A percentile compares a stretch with the other conserved stretches of the same genome.
These are phyloP conservation scores for Eucalyptus tenuipes DNA, from an alignment of 345 rosid genomes.

Conservation along the genomic window DNA sequence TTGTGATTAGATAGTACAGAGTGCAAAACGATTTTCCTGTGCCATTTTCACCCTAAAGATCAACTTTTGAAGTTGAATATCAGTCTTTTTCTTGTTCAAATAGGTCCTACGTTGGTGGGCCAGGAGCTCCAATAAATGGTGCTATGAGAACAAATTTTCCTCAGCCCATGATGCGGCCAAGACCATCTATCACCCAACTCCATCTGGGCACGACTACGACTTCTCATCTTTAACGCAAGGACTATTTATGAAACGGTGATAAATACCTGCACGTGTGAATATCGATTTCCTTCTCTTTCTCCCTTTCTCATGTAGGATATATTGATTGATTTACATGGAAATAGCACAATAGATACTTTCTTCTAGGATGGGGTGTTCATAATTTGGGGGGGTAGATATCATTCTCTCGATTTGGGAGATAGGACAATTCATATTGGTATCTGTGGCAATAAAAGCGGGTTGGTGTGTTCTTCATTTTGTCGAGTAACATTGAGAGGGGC, in stretches of 20 bases:
- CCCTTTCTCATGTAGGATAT: background rate
- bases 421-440: background rate
- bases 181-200: constrained; percentile 8
- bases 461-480: background rate
- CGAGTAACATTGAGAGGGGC: background rate
- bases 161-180: background rate
- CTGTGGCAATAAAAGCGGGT: background rate
- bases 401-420: background rate
- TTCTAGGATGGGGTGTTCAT: background rate
- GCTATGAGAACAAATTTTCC: background rate
- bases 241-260: constrained; percentile 18
- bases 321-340: background rate
- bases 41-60: background rate
- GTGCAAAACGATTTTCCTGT: background rate
- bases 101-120: constrained; percentile 10
- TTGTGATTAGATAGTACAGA: background rate
- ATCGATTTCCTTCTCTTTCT: background rate
- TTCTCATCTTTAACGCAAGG: constrained; percentile 37
- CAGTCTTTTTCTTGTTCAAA: background rate
- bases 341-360: background rate
- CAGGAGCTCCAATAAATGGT: constrained; percentile 13
- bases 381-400: background rate
- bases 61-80: background rate
- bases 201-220: constrained; percentile 25
- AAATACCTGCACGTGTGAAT: background rate